These are phyloP conservation scores for Astrothelium macrocarpum DNA, from an alignment of 495 filamentous ascomycete species.

Conservation along the genomic window DNA sequence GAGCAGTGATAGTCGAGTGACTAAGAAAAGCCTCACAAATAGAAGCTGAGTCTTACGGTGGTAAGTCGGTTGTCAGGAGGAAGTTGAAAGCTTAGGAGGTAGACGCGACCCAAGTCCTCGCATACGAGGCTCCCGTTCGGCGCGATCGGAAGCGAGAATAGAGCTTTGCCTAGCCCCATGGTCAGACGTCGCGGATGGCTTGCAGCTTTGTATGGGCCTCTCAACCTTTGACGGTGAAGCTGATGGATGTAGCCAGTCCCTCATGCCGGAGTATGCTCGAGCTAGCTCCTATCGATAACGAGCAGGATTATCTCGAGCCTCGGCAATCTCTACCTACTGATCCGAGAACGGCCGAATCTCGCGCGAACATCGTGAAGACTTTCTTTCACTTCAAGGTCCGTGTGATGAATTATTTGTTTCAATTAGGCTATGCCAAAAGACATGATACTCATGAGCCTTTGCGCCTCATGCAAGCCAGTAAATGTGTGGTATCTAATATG, in stretches of 20 bases:
- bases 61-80: constrained; percentile 69
- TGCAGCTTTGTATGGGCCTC: too few relatives aligned
- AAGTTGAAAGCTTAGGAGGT: constrained; percentile 62
- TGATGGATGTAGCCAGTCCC: too few relatives aligned
- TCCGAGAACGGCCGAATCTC: too few relatives aligned
- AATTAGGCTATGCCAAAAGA: too few relatives aligned
- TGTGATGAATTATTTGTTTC: too few relatives aligned
- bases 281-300: background rate
- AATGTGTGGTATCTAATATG: constrained; percentile 1
- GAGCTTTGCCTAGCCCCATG: background rate
- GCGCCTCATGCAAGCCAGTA: background rate
- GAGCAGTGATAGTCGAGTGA: background rate
- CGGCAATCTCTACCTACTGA: too few relatives aligned
- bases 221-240: too few relatives aligned
- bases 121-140: constrained; percentile 8
- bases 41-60: constrained; percentile 26
- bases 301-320: too few relatives aligned
- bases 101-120: constrained; percentile 35
- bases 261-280: too few relatives aligned
- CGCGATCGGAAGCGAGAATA: constrained; percentile 20
- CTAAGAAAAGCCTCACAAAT: background rate
- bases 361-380: too few relatives aligned
- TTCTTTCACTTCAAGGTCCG: too few relatives aligned
- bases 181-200: too few relatives aligned
- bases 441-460: background rate